These are phyloP conservation scores for Pseudonectria foliicola DNA, from an alignment of 2,329 filamentous ascomycete species.

Conservation along the genomic window DNA sequence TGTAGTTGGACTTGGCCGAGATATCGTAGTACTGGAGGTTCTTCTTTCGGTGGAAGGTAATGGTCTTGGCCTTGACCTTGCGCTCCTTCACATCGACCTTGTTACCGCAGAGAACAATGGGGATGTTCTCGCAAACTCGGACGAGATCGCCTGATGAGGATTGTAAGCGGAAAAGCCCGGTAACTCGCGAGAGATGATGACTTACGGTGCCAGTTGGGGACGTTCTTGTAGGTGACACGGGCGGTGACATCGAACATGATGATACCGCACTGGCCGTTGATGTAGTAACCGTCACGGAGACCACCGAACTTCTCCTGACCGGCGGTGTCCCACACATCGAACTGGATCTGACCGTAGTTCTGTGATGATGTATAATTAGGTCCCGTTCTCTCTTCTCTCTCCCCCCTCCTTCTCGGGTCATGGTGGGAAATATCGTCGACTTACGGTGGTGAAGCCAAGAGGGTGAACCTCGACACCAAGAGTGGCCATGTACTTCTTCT, in stretches of 20 bases:
- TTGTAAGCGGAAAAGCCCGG: conserved; percentile 11
- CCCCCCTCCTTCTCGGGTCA: too few relatives aligned
- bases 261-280: conserved; percentile 99
- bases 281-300: conserved; percentile 99
- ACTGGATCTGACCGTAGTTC: conserved; percentile 95
- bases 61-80: conserved; percentile 99
- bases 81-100: conserved; percentile 99
- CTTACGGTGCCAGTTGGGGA: conserved; percentile 99
- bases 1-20: conserved; percentile 99
- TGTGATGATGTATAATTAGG: too few relatives aligned
- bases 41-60: conserved; percentile 99
- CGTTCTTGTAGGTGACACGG: conserved; percentile 99
- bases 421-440: conserved; percentile 35
- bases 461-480: conserved; percentile 99
- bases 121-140: conserved; percentile 98
- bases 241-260: conserved; percentile 99
- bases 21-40: conserved; percentile 99
- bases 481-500: conserved; percentile 99
- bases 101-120: conserved; percentile 97
- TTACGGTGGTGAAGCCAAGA: conserved; percentile 94
- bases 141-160: conserved; percentile 73
- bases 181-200: conserved; percentile 20
- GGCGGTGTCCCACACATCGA: conserved; percentile 99
- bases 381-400: too few relatives aligned
- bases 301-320: conserved; percentile 99